Base-by-base conservation (phyloP, 805 yeast species). In the Debaryomyces maramus region DNA sequence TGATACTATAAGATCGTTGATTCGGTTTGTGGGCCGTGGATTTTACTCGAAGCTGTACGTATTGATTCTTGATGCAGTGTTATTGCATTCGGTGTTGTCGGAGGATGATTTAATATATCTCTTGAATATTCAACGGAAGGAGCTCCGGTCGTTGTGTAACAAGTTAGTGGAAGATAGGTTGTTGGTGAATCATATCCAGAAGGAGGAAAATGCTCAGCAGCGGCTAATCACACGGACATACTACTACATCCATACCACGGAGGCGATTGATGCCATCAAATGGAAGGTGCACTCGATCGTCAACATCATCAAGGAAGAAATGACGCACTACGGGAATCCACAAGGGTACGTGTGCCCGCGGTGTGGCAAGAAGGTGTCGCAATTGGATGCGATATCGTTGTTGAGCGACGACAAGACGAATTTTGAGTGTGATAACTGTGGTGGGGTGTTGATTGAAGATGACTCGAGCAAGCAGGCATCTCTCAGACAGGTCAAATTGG, bases 281-380 rank as follows among this genome's bases (percentile, higher is more conserved):
- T 93, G 98, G 98, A 89, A 90, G 56, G 86, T 91, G 43, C 96
- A 91, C 60, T 79, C 86, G 34, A 75, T 93, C 19, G 97, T 88
- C 10, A 83, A 83, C 50, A 61, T 73, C 39, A 72, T 90, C 40
- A 88, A 88, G 56, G 87, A 85, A 47, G 95, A 89, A 53, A 77
- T 91, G 65, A 82, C 88, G 37, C 85, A 81, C 47, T 86, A 84
- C 53, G 81, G 88, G 18, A 90, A 88, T 50, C 95, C 97, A 1
- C 96, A 93, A 55, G 99, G 98, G 3, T 93, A 86, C 58, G 75
- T 87, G 43, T 93, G 99, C 58, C 90, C 95, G 6, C 70, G 83
- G 17, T 93, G 99, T 65, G 78, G 80, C 37, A 77, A 85, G 14
- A 84, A 85, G 58, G 90, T 83, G 54, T 76, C 90, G 5, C 88